Percentiles rank a stretch among this genome's conserved stretches.
Conservation (phyloP, 108 stramenopile species). For the Seminavis robusta region DNA sequence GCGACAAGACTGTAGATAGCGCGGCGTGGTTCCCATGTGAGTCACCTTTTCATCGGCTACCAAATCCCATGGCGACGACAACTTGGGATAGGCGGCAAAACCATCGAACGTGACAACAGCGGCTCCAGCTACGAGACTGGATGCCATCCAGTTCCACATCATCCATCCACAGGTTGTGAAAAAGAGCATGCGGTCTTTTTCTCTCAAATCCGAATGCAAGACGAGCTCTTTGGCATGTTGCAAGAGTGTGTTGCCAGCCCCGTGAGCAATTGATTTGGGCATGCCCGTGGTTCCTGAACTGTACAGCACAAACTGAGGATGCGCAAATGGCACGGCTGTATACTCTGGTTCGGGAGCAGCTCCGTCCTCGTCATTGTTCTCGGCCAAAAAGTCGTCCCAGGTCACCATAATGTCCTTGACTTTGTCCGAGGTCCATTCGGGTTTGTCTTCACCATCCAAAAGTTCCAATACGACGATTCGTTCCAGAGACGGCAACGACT, state of each 20-base stretch:
- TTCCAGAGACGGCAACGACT: conserved; percentile 15
- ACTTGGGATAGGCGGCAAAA: conserved; percentile 34
- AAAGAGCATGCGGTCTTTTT: conserved; percentile 35
- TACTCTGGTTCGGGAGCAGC: conserved; percentile 18
- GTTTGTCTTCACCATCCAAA: not conserved
- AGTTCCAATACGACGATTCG: conserved; percentile 18
- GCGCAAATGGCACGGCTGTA: conserved; percentile 24
- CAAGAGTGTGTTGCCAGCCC: conserved; percentile 31
- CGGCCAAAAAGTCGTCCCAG: conserved; percentile 22
- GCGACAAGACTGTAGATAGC: conserved; percentile 32
- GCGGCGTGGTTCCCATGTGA: conserved; percentile 30
- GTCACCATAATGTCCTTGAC: conserved; percentile 3
- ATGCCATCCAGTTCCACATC: conserved; percentile 47
- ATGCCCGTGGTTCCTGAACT: conserved; percentile 33
- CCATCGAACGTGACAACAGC: conserved; percentile 29
- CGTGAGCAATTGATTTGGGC: conserved; percentile 40
- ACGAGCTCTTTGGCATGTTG: conserved; percentile 34
- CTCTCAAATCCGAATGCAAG: conserved; percentile 28
- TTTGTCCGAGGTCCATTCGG: conserved; percentile 5
- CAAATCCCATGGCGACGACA: conserved; percentile 27
- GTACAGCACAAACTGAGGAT: conserved; percentile 38
- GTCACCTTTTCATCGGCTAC: conserved; percentile 24
- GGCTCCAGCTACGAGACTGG: conserved; percentile 24
- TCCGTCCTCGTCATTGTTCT: conserved; percentile 16
- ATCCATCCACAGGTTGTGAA: conserved; percentile 42